Base-by-base conservation (phyloP, 2,329 filamentous ascomycete genomes). In the Fusarium bactridioides region DNA sequence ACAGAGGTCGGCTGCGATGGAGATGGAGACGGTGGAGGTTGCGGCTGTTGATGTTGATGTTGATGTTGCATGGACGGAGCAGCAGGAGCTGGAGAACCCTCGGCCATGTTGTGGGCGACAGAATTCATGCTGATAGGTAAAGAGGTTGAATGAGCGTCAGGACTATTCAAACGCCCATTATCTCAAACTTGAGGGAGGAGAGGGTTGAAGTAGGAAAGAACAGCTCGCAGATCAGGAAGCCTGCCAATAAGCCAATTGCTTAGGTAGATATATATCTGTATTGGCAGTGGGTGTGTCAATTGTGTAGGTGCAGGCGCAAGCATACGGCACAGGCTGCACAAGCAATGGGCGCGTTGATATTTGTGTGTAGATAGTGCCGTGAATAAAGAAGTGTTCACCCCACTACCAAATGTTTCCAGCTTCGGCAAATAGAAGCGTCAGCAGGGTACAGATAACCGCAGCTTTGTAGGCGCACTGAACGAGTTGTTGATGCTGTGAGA, bases 81-180 rank as follows among this genome's bases (percentile, higher is more conserved):
- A 51, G 51, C 38, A 33, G 72, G 35, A 67, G 60, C 67, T 70
- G 72, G 67, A 67, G 69, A 68, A 69, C 76, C 69, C 67, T 82
- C 81, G 62, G 78, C 76, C 71, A 84, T 76, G 73, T 77, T 82
- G 48, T 82, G 82, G 60, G 80, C 77, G 74, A 70, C 68, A 58
- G 82, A 79, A 76, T 83, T 82, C 82, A 84, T 84, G 70, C 77
- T 76, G 64, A 60, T 35, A 62, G 60, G 61, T 58, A 53, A 35
- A 51, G 66, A 62, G 50, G 45, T 71, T 38, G 37, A 58, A 61
- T 47, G 65, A 67, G 65, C 62, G 65, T 50, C 63, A 53, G 43
- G 55, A 67, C 43, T 61, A 62, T 61, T 77, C 73, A 77, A 75
- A 76, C 63, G 61, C 69, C 71, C 76, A 77, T 77, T 73, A 71